Evolutionary conservation across 2,329 filamentous ascomycete species (phyloP).

Genomic region (Thelonectria olida): DNA sequence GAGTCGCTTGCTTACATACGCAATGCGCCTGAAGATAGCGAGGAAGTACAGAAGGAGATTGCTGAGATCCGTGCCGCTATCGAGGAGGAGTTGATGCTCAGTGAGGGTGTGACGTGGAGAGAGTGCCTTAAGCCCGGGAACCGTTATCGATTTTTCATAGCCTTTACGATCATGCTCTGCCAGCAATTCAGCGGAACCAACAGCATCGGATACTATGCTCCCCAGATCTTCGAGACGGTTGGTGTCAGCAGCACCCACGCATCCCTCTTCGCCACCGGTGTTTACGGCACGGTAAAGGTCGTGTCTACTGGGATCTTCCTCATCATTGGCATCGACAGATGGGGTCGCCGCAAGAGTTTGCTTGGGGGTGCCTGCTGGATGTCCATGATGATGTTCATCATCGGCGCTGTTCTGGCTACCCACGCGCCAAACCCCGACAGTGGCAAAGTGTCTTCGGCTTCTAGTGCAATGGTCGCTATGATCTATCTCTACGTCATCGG

Average conservation of each 20-base stretch:
- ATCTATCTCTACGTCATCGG: constrained; percentile 28
- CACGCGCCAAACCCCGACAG: constrained; percentile 21
- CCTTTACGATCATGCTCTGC: constrained; percentile 14
- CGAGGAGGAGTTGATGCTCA: background rate
- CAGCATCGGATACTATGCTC: constrained; percentile 44
- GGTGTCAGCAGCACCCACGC: constrained; percentile 36
- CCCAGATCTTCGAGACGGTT: constrained; percentile 42
- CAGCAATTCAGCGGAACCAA: constrained; percentile 43
- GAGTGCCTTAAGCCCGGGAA: constrained; percentile 7
- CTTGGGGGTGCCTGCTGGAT: constrained; percentile 10
- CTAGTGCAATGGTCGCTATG: constrained; percentile 30
- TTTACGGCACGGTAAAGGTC: constrained; percentile 42
- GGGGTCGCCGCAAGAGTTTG: constrained; percentile 21
- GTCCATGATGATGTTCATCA: constrained; percentile 17
- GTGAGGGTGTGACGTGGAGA: constrained; percentile 12
- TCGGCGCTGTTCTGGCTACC: constrained; percentile 19
- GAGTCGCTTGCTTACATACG: constrained; percentile 15
- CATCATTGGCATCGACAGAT: constrained; percentile 39
- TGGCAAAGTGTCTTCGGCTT: constrained; percentile 22
- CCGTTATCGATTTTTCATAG: constrained; percentile 12
- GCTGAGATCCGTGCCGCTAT: constrained; percentile 2
- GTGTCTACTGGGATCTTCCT: constrained; percentile 54
- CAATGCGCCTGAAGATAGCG: background rate
- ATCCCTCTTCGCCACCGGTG: constrained; percentile 42
- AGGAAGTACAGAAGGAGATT: constrained; percentile 6